Evolutionary conservation across 306 rosid genomes (phyloP).

Genomic region (Gastrolobium bilobum): DNA sequence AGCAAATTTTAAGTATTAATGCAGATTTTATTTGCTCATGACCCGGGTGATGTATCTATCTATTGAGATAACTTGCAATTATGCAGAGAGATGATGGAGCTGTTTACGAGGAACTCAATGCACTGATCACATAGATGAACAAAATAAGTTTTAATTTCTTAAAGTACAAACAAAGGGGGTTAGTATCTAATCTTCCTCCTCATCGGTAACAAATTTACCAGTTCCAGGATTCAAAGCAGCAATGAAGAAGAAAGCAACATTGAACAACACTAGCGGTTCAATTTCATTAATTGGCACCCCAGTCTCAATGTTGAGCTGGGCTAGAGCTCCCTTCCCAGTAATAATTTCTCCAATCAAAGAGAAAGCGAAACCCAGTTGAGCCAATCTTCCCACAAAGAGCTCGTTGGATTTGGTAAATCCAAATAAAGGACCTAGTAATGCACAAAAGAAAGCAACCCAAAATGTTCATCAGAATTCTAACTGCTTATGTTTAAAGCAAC

Average conservation of each 20-base stretch:
- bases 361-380: slow-evolving; percentile 94
- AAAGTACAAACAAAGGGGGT: slow-evolving; percentile 30
- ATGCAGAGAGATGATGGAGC: background rate
- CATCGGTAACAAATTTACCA: slow-evolving; percentile 88
- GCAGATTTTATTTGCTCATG: background rate
- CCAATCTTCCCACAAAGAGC: slow-evolving; percentile 97
- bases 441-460: background rate
- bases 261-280: slow-evolving; percentile 88
- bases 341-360: slow-evolving; percentile 93
- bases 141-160: slow-evolving; percentile 12
- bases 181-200: slow-evolving; percentile 61
- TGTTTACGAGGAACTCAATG: slow-evolving; percentile 28
- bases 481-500: background rate
- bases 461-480: background rate
- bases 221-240: slow-evolving; percentile 99
- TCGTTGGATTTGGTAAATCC: slow-evolving; percentile 97
- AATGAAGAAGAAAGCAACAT: slow-evolving; percentile 88
- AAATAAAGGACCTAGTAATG: slow-evolving; percentile 79
- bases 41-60: background rate
- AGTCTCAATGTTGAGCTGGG: slow-evolving; percentile 93
- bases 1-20: background rate
- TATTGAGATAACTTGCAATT: background rate
- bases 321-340: slow-evolving; percentile 97
- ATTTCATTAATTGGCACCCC: slow-evolving; percentile 94
- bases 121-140: slow-evolving; percentile 40